Conservation (phyloP, 768 basidiomycete species). For the Nidula microcarpa region DNA sequence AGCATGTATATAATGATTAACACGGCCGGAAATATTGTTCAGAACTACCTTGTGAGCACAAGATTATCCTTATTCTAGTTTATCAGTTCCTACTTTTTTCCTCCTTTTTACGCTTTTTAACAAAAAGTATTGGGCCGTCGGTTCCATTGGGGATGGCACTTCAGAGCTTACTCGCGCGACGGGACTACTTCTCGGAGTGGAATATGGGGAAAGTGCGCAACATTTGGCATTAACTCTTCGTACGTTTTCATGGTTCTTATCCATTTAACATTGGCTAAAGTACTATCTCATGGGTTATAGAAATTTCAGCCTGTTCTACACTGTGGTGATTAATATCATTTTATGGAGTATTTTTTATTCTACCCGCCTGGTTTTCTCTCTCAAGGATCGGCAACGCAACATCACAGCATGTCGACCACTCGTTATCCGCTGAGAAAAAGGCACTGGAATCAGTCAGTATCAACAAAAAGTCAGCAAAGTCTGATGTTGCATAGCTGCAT, state of each 20-base stretch:
- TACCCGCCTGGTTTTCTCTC: not conserved
- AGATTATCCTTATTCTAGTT: not conserved
- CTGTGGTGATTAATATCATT: constrained; percentile 1
- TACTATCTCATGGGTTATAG: not conserved
- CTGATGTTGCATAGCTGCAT: too few species aligned
- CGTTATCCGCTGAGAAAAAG: not conserved
- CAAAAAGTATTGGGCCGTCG: constrained; percentile 12
- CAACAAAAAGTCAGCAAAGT: too few species aligned
- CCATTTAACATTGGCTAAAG: not conserved
- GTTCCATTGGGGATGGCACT: constrained; percentile 5
- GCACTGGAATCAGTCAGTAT: not conserved
- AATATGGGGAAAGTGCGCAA: constrained; percentile 13
- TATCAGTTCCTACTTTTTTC: not conserved
- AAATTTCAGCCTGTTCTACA: not conserved
- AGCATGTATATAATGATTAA: constrained; percentile 12
- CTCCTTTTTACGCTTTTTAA: not conserved
- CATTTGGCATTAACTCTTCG: constrained; percentile 14
- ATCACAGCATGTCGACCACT: not conserved
- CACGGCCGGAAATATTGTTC: constrained; percentile 10
- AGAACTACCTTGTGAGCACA: constrained; percentile 13
- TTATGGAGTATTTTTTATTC: constrained; percentile 1
- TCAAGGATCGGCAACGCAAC: not conserved
- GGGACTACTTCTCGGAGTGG: constrained; percentile 9
- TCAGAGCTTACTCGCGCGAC: constrained; percentile 12
- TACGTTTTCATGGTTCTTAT: constrained; percentile 3